Evolutionary conservation across 257 asterid species (phyloP), one percentile per base, ranked within the genome.

Genomic region (Leptodermis oblonga): DNA sequence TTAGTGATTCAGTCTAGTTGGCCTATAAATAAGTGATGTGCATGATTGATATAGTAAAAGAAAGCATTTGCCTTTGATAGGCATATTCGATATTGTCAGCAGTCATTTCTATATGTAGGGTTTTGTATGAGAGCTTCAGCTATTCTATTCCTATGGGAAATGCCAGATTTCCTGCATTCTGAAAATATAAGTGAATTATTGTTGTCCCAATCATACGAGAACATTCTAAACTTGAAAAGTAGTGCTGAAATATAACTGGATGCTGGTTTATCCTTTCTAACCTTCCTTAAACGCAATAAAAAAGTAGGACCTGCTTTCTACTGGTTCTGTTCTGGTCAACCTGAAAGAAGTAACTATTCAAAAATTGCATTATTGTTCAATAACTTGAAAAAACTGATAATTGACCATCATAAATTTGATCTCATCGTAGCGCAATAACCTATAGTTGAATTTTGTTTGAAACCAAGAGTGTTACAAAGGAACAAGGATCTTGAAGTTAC

Each of bases 51-150:
- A n/a, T n/a, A n/a, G n/a, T n/a, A n/a, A n/a, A n/a, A n/a, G n/a
- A n/a, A n/a, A n/a, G n/a, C n/a, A n/a, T n/a, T n/a, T n/a, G n/a
- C n/a, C n/a, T n/a, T n/a, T n/a, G n/a, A n/a, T n/a, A n/a, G n/a
- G n/a, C 97, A 72, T 81, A 94, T 70, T 94, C 97, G 62, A 94
- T 85, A 68, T 94, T 97, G 76, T 94, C 97, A 56, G 99, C 99
- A 65, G 90, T 86, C 76, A 94, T 70, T 79, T 94, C 99, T 69
- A 94, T 79, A 86, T 91, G 46, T 72, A 94, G 95, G 79, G n/a
- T n/a, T 94, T 87, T 31, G 96, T 82, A 83, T 94, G 41, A 94
- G 88, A 75, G 79, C 95, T 84, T 94, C 97, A 7, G 96, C 86
- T 72, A 94, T 91, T n/a, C n/a, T n/a, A n/a, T n/a, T 70, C 97